phyloP scores from a whole-genome alignment of 2,329 filamentous ascomycete species.

The Aureobasidium sp. region DNA sequence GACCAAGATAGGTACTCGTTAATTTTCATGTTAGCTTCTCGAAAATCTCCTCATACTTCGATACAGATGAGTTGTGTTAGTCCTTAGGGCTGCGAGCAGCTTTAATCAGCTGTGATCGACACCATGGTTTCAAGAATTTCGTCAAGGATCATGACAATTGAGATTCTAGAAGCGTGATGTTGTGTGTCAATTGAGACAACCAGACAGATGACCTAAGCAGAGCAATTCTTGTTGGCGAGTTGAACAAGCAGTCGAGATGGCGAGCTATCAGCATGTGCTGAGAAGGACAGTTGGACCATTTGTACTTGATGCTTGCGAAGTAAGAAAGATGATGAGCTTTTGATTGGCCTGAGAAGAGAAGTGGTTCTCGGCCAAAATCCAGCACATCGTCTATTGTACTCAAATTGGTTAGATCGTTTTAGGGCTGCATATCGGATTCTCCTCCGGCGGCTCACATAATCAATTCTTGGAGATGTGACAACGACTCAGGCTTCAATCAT shows the following conservation, averaged over 20 bases:
- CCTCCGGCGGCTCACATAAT: background rate
- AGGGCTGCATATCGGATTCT: slow-evolving; percentile 1
- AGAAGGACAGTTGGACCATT: background rate
- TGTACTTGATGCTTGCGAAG: background rate
- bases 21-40: background rate
- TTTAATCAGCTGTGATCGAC: slow-evolving; percentile 1
- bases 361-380: background rate
- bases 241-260: background rate
- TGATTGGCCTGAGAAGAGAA: background rate
- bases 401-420: background rate
- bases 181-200: background rate
- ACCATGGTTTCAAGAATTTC: background rate
- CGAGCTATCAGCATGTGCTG: background rate
- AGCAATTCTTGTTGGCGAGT: background rate
- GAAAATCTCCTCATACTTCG: background rate
- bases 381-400: background rate
- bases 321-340: background rate
- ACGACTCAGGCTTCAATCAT: background rate
- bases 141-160: background rate
- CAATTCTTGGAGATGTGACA: background rate
- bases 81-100: background rate
- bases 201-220: background rate
- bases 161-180: background rate
- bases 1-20: background rate
- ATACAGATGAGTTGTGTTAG: background rate